phyloP scores from a whole-genome alignment of 2,329 filamentous ascomycete species.

The Colletotrichum sp. region DNA sequence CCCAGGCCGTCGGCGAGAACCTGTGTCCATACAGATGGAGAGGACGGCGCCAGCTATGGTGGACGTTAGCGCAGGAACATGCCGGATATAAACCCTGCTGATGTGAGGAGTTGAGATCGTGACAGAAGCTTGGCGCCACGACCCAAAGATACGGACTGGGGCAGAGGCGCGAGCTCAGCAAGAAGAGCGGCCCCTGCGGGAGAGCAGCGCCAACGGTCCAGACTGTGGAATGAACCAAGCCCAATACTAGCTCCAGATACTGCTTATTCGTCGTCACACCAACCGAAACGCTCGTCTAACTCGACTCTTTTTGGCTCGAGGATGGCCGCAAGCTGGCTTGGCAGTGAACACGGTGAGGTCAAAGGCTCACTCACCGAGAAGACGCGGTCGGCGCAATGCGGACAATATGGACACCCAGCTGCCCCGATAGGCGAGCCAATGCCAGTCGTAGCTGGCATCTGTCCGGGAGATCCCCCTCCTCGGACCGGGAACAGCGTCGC shows the following conservation, averaged over 20 bases:
- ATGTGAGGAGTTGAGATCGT: neutral
- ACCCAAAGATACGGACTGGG: neutral
- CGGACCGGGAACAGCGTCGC: neutral
- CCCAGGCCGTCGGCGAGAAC: neutral
- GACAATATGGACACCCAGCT: neutral
- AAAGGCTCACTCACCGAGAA: neutral
- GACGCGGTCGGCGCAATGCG: neutral
- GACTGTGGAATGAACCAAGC: neutral
- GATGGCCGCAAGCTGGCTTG: neutral
- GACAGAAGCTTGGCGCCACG: slow-evolving; percentile 10
- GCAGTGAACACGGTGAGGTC: accelerated
- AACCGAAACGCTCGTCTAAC: neutral
- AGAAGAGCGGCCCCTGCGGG: neutral
- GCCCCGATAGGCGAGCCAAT: neutral
- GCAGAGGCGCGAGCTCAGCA: neutral
- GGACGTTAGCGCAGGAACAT: neutral
- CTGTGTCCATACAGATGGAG: neutral
- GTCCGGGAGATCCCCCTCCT: neutral
- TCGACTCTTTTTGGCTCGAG: neutral
- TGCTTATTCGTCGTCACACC: neutral
- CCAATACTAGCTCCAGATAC: neutral
- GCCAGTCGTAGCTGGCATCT: neutral
- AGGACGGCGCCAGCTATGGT: neutral
- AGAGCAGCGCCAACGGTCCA: neutral
- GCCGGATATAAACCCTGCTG: neutral